Base-by-base conservation (phyloP, 768 basidiomycete species). In the Auricularia cornea region DNA sequence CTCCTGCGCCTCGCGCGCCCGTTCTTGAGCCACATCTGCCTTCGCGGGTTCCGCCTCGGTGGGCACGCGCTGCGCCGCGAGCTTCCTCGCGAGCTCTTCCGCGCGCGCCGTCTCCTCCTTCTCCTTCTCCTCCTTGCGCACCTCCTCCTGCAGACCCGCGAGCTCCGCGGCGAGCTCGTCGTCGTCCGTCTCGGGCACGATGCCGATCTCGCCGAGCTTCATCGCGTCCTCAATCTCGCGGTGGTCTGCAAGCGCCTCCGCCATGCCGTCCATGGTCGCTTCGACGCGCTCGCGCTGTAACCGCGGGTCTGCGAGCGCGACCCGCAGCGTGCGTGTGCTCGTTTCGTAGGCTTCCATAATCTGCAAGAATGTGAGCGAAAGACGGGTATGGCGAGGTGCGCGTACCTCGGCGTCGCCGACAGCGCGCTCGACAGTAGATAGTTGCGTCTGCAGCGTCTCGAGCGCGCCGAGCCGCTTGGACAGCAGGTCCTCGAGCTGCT, bases 341-440 rank as follows among this genome's bases (percentile, higher is more conserved):
- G 86, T 85, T 73, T 92, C 83, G 71, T 96, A 98, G 0, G 86
- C 83, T 67, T 83, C 84, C 84, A 98, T 85, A 59, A 97, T 90
- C 92, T 94, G 66, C 61, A n/a, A 59, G 63, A 63, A 59, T 8
- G 51, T 60, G 23, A 26, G 59, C 44, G 29, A 51, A 44, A 20
- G 20, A 59, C n/a, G n/a, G n/a, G n/a, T n/a, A n/a, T n/a, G n/a
- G 14, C 30, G 52, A 54, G 63, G n/a, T 11, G 23, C 30, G 70
- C 77, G 51, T 70, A 94, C 94, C 79, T 93, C 88, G 12, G 94
- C 80, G 73, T 98, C 90, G 2, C 88, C 88, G 31, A 90, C 90
- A n/a, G 94, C 91, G 3, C 86, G 83, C 74, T 98, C 93, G 4
- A 98, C 92, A 54, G 84, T 82, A 54, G 92, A 76, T 40, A 97